Base-by-base conservation (phyloP, 306 rosid genomes). In the Vigna hirtella region DNA sequence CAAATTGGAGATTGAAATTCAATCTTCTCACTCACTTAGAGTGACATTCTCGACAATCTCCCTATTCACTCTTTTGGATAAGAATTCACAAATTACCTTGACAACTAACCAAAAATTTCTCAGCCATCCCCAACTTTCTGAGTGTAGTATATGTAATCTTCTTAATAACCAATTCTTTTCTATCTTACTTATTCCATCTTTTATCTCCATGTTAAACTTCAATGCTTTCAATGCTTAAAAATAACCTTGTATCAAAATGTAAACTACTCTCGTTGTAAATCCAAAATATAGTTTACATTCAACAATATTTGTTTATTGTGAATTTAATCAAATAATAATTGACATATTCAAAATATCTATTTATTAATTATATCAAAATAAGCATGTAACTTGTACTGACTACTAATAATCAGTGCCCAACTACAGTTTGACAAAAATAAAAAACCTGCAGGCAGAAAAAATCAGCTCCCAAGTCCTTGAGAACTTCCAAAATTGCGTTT, bases 401-500 rank as follows among this genome's bases (percentile, higher is more conserved):
- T 40, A 30, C 11, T 42, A 61, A 15, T 11, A 61, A 61, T 3
- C 1, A 61, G 12, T n/a, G 15, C 57, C 24, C 53, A 13, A 47
- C 36, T 58, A 38, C 17, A 6, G 16, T 50, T 9, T 18, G 8
- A 72, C 43, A 16, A 22, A 34, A 73, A 4, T n/a, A 36, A 58
- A 34, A 34, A 50, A 55, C 97, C 96, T 94, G 97, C 32, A 92
- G 86, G 85, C 97, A 94, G 82, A 94, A 89, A 84, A 94, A 92
- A 83, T 94, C 93, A 73, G 96, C 93, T 65, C 86, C 85, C 30
- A 94, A 64, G 79, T 80, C 83, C 86, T 83, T 89, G 68, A 94
- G 89, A 82, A 88, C 85, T 5, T 77, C 58, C 75, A 90, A 83
- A 85, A 92, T 77, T 20, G 96, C 77, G 30, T 82, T 88, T 0